Evolutionary conservation across 495 filamentous ascomycete species (phyloP), one percentile per base, ranked within the genome.

Genomic region (Xylaria palmicola): DNA sequence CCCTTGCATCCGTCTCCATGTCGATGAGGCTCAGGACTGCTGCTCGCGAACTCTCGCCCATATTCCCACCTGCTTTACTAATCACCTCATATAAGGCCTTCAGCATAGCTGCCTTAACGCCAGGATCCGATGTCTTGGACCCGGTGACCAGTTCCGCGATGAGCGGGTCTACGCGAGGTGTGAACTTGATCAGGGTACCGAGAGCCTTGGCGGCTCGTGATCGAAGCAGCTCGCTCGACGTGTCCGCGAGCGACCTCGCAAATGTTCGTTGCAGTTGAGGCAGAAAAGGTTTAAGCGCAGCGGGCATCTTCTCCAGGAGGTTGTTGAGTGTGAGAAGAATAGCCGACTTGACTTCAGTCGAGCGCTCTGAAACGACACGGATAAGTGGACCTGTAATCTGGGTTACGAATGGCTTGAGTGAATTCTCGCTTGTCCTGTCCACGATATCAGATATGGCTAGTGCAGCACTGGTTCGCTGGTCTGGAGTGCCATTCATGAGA

Each of bases 381-480:
- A 98, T 98, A 27, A 98, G 84, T 12, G 94, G 95, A 71, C 94
- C 94, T 17, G 94, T 98, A 65, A 98, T 97, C 68, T 97, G 92
- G 19, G 93, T 97, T 56, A 98, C 94, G 67, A 95, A 98, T 20
- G 91, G 90, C 74, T 91, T 92, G 56, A 98, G 79, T 15, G 92
- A 88, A 56, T 91, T 86, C 37, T 89, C 82, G 65, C 84, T 90
- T 6, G 94, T 94, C 30, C 93, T 83, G 73, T 98, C 95, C 65
- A 98, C 86, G 63, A 98, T 89, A 69, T 98, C 95, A 3, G 91
- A 94, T 64, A 98, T 96, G 7, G 90, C 94, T 48, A 98, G 81
- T 57, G 95, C 95, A 40, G 94, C 84, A 69, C 96, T 89, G 15
- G 90, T 94, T 68, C 92, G 83, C 77, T 98, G 95, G 4, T 98